Evolutionary conservation across 2,329 filamentous ascomycete genomes (phyloP).

Genomic region (Fusarium nodosum): DNA sequence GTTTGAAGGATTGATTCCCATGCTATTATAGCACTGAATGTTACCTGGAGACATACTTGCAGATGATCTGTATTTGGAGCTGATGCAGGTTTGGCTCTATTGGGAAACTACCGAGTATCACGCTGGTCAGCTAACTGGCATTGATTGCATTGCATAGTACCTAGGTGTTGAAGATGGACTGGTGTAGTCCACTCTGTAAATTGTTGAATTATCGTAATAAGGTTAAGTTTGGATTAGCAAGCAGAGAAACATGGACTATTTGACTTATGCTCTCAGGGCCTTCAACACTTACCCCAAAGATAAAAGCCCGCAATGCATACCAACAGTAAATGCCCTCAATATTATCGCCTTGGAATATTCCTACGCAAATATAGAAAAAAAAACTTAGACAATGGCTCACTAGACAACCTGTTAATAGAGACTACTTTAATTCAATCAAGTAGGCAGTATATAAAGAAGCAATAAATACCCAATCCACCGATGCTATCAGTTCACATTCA

Average conservation of each 20-base stretch:
- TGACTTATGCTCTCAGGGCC: not conserved
- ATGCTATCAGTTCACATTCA: not conserved
- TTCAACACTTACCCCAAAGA: not conserved
- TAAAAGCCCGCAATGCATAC: not conserved
- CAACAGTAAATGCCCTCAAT: not conserved
- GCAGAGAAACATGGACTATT: not conserved
- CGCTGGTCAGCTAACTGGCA: not conserved
- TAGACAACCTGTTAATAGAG: not conserved
- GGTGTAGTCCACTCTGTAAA: not conserved
- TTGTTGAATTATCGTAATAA: not conserved
- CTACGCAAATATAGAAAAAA: not conserved
- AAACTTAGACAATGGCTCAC: not conserved
- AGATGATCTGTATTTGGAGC: not conserved
- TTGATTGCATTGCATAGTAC: not conserved
- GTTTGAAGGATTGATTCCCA: not conserved
- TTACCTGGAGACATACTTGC: not conserved
- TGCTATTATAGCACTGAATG: not conserved
- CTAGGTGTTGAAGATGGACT: not conserved
- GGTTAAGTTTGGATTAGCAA: not conserved
- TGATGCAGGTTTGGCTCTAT: not conserved
- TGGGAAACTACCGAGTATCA: slow-evolving; percentile 4
- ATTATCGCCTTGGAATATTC: not conserved
- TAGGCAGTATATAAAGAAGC: not conserved
- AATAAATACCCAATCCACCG: no score
- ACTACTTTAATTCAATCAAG: not conserved